phyloP scores from a whole-genome alignment of 768 basidiomycete species.

The Clitopilus passeckerianus region DNA sequence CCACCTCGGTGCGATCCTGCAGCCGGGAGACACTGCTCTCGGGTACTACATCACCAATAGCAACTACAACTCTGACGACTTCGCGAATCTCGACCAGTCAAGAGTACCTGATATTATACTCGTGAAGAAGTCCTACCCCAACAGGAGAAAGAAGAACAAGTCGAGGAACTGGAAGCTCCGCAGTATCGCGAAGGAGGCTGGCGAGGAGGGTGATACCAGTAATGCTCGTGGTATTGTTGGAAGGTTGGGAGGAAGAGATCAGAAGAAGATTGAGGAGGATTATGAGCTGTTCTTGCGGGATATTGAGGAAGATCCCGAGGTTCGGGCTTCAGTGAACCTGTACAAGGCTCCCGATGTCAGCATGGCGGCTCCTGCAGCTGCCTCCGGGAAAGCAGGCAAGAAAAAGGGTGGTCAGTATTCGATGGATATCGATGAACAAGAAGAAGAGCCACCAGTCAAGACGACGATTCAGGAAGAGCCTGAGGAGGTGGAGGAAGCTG shows the following conservation, averaged over 20 bases:
- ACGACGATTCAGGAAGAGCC: constrained; percentile 26
- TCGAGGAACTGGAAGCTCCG: constrained; percentile 83
- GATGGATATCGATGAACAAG: constrained; percentile 65
- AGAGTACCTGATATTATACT: constrained; percentile 90
- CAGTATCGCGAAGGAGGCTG: constrained; percentile 89
- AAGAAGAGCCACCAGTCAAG: background rate
- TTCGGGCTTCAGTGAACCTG: constrained; percentile 81
- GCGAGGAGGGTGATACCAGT: constrained; percentile 79
- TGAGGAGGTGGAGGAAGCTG: constrained; percentile 63
- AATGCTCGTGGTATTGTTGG: constrained; percentile 84
- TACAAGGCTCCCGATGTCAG: constrained; percentile 63
- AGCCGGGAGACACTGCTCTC: constrained; percentile 90
- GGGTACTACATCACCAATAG: constrained; percentile 86
- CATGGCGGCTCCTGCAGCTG: constrained; percentile 42
- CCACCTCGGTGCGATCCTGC: constrained; percentile 85
- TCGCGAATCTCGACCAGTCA: constrained; percentile 55
- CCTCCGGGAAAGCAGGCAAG: constrained; percentile 23
- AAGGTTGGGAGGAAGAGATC: constrained; percentile 83
- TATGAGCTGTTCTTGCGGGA: constrained; percentile 95
- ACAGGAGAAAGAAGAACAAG: constrained; percentile 86
- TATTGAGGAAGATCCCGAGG: constrained; percentile 90
- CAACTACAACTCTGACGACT: constrained; percentile 93
- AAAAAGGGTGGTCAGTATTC: constrained; percentile 45
- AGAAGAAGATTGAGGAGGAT: constrained; percentile 91
- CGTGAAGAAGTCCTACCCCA: constrained; percentile 93